Percentiles rank a stretch among this genome's conserved stretches.
Evolutionary conservation across 192 early-diverging fungal genomes (phyloP).

Genomic region (Coemansia sp.): DNA sequence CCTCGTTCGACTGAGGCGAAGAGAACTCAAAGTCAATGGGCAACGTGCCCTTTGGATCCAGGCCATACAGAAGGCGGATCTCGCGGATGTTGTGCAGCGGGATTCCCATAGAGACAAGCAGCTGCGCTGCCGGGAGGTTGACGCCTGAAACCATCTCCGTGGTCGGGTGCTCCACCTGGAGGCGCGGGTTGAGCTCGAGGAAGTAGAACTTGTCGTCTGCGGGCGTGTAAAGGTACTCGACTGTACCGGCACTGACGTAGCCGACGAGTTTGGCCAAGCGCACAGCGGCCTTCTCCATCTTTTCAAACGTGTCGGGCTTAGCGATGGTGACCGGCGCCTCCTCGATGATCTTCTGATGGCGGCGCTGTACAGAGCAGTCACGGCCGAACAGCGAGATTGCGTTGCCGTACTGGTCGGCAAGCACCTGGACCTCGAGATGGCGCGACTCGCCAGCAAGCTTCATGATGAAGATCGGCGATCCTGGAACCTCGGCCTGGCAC

Average conservation of each 20-base stretch:
- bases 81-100: constrained; percentile 93
- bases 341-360: constrained; percentile 99
- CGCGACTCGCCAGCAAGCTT: constrained; percentile 91
- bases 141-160: constrained; percentile 99
- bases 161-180: constrained; percentile 99
- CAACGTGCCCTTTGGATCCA: constrained; percentile 79
- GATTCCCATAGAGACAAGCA: constrained; percentile 99
- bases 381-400: constrained; percentile 98
- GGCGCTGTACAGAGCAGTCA: constrained; percentile 96
- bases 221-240: constrained; percentile 95
- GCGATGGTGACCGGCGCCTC: constrained; percentile 89
- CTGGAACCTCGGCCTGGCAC: constrained; percentile 91
- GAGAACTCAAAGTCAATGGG: constrained; percentile 94
- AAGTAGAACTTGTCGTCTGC: constrained; percentile 87
- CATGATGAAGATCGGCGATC: constrained; percentile 99
- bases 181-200: constrained; percentile 94
- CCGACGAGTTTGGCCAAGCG: constrained; percentile 91
- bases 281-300: constrained; percentile 98
- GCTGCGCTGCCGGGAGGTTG: constrained; percentile 95
- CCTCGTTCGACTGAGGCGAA: constrained; percentile 70
- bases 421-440: constrained; percentile 94
- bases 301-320: constrained; percentile 70
- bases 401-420: constrained; percentile 96
- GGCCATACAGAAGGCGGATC: constrained; percentile 92
- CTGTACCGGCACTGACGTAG: constrained; percentile 93